Evolutionary conservation across 2,329 filamentous ascomycete genomes (phyloP).

Genomic region (Amesomyces nigricolor): DNA sequence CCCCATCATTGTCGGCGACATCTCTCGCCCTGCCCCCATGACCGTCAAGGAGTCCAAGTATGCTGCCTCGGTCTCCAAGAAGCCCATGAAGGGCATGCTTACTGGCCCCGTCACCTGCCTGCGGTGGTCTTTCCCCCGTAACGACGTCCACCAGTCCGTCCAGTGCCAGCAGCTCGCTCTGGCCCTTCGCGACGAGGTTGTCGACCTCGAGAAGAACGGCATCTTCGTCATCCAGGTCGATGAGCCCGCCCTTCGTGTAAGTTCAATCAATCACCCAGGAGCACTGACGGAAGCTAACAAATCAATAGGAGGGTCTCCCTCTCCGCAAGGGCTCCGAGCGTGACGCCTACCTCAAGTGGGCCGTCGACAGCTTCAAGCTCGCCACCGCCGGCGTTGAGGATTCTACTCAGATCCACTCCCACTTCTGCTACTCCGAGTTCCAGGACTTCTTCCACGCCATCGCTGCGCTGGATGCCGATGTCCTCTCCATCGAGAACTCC

Average conservation of each 20-base stretch:
- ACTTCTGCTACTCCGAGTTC: slow-evolving; percentile 99
- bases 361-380: slow-evolving; percentile 96
- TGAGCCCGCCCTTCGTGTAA: slow-evolving; percentile 83
- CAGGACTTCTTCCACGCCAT: slow-evolving; percentile 99
- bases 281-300: neutral
- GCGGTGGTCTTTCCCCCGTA: slow-evolving; percentile 99
- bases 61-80: slow-evolving; percentile 89
- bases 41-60: slow-evolving; percentile 99
- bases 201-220: slow-evolving; percentile 95
- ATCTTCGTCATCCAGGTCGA: slow-evolving; percentile 99
- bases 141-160: slow-evolving; percentile 97
- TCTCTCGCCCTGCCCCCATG: slow-evolving; percentile 95
- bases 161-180: slow-evolving; percentile 98
- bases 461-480: slow-evolving; percentile 93
- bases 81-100: slow-evolving; percentile 99
- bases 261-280: neutral
- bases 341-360: slow-evolving; percentile 95
- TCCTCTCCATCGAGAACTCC: slow-evolving; percentile 99
- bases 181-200: slow-evolving; percentile 94
- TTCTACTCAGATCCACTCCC: slow-evolving; percentile 98
- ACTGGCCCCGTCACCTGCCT: slow-evolving; percentile 98
- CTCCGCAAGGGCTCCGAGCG: slow-evolving; percentile 91
- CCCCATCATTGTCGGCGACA: slow-evolving; percentile 97
- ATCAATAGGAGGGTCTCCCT: slow-evolving; percentile 76
- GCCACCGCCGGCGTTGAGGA: slow-evolving; percentile 89